phyloP scores from a whole-genome alignment of 345 rosid species.

The Gossypium bickii region DNA sequence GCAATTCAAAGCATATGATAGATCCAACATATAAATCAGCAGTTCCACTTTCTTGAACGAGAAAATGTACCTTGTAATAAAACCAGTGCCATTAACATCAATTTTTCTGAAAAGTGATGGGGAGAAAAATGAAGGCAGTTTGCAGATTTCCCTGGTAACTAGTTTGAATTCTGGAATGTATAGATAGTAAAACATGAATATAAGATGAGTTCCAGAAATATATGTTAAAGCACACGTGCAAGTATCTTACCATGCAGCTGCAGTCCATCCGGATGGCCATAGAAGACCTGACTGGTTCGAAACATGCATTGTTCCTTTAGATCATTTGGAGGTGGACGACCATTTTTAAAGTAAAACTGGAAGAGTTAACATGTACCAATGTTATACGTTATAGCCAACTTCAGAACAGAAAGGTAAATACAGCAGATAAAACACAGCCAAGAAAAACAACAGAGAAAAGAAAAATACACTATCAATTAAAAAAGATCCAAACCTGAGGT shows the following conservation, averaged over 20 bases:
- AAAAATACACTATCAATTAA: conserved; percentile 9
- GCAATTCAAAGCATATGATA: background rate
- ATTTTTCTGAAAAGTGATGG: conserved; percentile 66
- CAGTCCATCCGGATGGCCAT: conserved; percentile 66
- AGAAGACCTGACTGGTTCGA: conserved; percentile 67
- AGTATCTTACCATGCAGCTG: conserved; percentile 55
- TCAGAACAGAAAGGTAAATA: background rate
- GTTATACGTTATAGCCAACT: conserved; percentile 7
- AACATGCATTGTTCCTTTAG: conserved; percentile 65
- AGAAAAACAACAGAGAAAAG: background rate
- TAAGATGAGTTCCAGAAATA: conserved; percentile 9
- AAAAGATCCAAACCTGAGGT: conserved; percentile 65
- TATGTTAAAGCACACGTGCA: background rate
- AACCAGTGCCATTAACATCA: conserved; percentile 56
- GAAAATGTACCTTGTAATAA: conserved; percentile 61
- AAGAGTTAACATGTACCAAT: conserved; percentile 23
- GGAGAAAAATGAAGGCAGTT: conserved; percentile 85
- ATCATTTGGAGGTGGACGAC: conserved; percentile 79
- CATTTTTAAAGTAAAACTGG: conserved; percentile 95
- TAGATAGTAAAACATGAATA: conserved; percentile 3
- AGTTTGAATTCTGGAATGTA: conserved; percentile 49
- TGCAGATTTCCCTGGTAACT: conserved; percentile 85
- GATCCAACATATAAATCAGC: background rate
- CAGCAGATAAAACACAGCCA: conserved; percentile 3
- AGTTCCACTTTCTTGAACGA: background rate